Evolutionary conservation across 1,139 yeast genomes (phyloP).

Genomic region (Pichia norvegensis): DNA sequence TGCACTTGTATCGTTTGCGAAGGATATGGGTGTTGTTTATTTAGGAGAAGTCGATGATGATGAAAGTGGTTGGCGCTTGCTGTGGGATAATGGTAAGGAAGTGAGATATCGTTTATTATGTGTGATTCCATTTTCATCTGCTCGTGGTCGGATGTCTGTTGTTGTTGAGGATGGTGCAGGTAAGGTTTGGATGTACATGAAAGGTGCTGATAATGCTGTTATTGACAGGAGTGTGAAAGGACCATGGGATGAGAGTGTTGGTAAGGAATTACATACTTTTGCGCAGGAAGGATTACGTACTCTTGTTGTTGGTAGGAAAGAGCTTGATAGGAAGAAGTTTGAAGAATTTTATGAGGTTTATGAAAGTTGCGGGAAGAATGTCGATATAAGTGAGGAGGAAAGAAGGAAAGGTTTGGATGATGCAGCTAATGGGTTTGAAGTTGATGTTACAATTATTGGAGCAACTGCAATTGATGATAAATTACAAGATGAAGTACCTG

Average conservation of each 20-base stretch:
- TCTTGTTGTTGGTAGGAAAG: constrained; percentile 43
- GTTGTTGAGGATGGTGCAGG: constrained; percentile 40
- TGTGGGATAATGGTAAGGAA: constrained; percentile 19
- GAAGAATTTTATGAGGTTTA: constrained; percentile 40
- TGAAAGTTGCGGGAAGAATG: constrained; percentile 36
- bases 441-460: constrained; percentile 66
- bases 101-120: constrained; percentile 38
- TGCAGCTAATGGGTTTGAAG: constrained; percentile 73
- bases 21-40: constrained; percentile 47
- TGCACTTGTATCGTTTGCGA: constrained; percentile 54
- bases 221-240: constrained; percentile 22
- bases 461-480: constrained; percentile 98
- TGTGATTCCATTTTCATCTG: constrained; percentile 46
- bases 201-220: constrained; percentile 55
- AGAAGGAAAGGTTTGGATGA: constrained; percentile 72
- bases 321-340: constrained; percentile 25
- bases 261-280: constrained; percentile 37
- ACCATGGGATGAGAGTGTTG: constrained; percentile 20
- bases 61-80: constrained; percentile 1
- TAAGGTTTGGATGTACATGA: constrained; percentile 31
- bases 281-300: constrained; percentile 56
- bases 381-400: constrained; percentile 44
- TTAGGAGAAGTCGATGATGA: constrained; percentile 36
- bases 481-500: constrained; percentile 92
- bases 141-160: constrained; percentile 56